phyloP scores from a whole-genome alignment of 179 eudicot genomes.

The Sideroxylon spinosum region DNA sequence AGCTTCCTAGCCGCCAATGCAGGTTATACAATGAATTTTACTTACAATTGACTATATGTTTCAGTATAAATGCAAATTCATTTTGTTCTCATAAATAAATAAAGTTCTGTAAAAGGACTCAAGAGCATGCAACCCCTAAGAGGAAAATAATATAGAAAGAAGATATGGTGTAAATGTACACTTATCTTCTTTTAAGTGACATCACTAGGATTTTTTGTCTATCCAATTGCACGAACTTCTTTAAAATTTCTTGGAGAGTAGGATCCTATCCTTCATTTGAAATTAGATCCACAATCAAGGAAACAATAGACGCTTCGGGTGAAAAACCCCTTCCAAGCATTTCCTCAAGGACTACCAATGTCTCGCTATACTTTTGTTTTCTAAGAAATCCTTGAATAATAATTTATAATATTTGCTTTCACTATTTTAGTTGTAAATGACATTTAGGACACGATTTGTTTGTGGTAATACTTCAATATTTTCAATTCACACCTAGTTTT shows the following conservation, averaged over 20 bases:
- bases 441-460: conserved; percentile 11
- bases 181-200: no score
- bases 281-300: conserved; percentile 5
- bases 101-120: no score
- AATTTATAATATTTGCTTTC: no score
- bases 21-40: no score
- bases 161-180: no score
- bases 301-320: neutral
- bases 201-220: no score
- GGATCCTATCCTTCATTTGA: neutral
- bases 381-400: neutral
- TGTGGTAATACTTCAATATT: conserved; percentile 12
- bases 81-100: no score
- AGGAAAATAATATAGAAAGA: no score
- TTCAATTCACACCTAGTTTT: neutral
- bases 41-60: no score
- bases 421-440: conserved; percentile 12
- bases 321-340: neutral
- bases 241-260: neutral
- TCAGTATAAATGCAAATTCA: no score
- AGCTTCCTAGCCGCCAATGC: no score
- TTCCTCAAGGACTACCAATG: neutral
- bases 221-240: neutral
- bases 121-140: no score
- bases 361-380: neutral